Base-by-base conservation (phyloP, 176 grass and related monocot species). In the Rhynchospora tenuis region DNA sequence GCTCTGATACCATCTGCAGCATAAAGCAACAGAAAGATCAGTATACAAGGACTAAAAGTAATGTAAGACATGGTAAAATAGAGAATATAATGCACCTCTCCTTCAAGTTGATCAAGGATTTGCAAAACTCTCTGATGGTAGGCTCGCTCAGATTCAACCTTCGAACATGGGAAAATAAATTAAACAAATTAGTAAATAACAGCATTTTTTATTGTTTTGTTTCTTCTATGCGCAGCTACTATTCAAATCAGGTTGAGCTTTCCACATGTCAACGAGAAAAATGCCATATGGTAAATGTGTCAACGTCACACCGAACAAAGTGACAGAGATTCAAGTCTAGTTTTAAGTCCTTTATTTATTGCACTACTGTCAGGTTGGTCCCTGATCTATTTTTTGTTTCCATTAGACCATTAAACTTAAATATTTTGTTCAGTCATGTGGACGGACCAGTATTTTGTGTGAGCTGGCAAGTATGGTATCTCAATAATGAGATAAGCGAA, bases 81-180 rank as follows among this genome's bases (percentile, higher is more conserved):
- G 52, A 62, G 43, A 58, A 33, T 85, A 31, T 79, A 33, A 48
- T 19, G 17, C 79, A 90, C 95, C 85, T 93, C 90, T 87, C 83
- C 84, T 84, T 90, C 89, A 87, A 98, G 79, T 45, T 90, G 95
- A 80, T 94, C 87, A 80, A 98, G 91, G 59, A 98, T 93, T 54
- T 95, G 87, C 46, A 95, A 84, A 50, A 88, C 89, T 93, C 83
- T 98, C 79, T 93, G 90, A 90, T 98, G 95, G 64, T 95, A 98
- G 58, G 66, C 52, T 64, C 90, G 85, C 47, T 98, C 95, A 5
- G 88, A 91, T 88, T 95, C 92, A 87, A 98, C 86, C 92, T 98
- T 91, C 0, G 44, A 67, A 28, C 13, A 66, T 84, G 56, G 58
- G 44, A 31, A 50, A 85, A 70, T 4, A 88, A 84, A 75, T 29